phyloP scores from a whole-genome alignment of 148 eudicot genomes.

The Salicornia ramosissima region DNA sequence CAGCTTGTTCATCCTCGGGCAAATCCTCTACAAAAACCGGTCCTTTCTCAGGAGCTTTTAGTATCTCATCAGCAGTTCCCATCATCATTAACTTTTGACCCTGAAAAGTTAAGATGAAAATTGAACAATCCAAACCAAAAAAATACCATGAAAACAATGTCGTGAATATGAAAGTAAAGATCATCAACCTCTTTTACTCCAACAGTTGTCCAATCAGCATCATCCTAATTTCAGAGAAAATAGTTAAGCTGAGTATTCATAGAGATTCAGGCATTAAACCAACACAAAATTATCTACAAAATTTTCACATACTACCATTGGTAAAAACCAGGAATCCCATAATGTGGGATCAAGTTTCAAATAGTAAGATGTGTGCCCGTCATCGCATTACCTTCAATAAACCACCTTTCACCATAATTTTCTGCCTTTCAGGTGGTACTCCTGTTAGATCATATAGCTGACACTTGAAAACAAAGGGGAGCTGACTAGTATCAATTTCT shows the following conservation, averaged over 20 bases:
- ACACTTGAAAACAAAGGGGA: slow-evolving; percentile 86
- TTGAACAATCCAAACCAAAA: slow-evolving; percentile 16
- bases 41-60: slow-evolving; percentile 97
- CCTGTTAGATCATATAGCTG: slow-evolving; percentile 90
- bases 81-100: slow-evolving; percentile 99
- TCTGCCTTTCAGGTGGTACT: slow-evolving; percentile 98
- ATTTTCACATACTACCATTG: not conserved
- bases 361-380: not conserved
- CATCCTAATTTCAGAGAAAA: slow-evolving; percentile 54
- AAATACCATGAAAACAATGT: not conserved
- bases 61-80: slow-evolving; percentile 98
- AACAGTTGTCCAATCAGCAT: slow-evolving; percentile 80
- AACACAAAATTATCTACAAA: not conserved
- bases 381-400: slow-evolving; percentile 67
- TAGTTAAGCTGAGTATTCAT: slow-evolving; percentile 3
- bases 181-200: slow-evolving; percentile 84
- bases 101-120: slow-evolving; percentile 30
- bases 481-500: slow-evolving; percentile 82
- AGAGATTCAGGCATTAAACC: not conserved
- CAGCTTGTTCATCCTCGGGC: slow-evolving; percentile 94
- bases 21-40: slow-evolving; percentile 89
- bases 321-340: not conserved
- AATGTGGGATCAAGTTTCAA: not conserved
- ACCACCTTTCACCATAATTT: slow-evolving; percentile 97
- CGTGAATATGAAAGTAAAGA: slow-evolving; percentile 20